phyloP scores from a whole-genome alignment of 805 yeast genomes.

The Yamadazyma tumulicola region DNA sequence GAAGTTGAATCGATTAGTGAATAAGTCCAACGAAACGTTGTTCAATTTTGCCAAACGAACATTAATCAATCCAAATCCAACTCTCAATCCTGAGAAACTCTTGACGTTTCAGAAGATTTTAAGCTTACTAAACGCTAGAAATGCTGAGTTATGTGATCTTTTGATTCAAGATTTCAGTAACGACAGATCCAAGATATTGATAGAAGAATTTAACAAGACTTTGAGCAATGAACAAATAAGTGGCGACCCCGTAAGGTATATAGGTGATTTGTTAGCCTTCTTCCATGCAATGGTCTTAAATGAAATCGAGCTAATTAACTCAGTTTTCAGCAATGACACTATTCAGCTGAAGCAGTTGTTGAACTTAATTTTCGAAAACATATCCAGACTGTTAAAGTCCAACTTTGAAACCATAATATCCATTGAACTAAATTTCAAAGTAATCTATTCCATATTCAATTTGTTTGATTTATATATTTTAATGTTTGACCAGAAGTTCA shows the following conservation, averaged over 20 bases:
- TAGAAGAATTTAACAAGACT: conserved; percentile 66
- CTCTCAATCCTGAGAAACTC: conserved; percentile 23
- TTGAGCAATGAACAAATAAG: conserved; percentile 7
- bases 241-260: conserved; percentile 68
- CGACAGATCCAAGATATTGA: conserved; percentile 60
- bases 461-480: conserved; percentile 64
- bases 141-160: conserved; percentile 50
- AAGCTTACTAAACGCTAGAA: conserved; percentile 23
- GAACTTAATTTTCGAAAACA: conserved; percentile 47
- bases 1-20: conserved; percentile 50
- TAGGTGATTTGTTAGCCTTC: conserved; percentile 87
- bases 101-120: conserved; percentile 30
- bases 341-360: conserved; percentile 31
- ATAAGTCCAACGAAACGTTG: conserved; percentile 32
- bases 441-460: conserved; percentile 56
- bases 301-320: conserved; percentile 72
- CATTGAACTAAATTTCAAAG: conserved; percentile 55
- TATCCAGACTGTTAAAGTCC: conserved; percentile 59
- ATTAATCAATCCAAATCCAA: conserved; percentile 27
- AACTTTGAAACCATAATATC: conserved; percentile 67
- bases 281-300: conserved; percentile 82
- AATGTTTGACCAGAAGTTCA: conserved; percentile 56
- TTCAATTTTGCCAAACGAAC: conserved; percentile 29
- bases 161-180: conserved; percentile 63
- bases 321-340: conserved; percentile 46